phyloP scores from a whole-genome alignment of 169 alveolate genomes.

The Plasmodium blacklocki region DNA sequence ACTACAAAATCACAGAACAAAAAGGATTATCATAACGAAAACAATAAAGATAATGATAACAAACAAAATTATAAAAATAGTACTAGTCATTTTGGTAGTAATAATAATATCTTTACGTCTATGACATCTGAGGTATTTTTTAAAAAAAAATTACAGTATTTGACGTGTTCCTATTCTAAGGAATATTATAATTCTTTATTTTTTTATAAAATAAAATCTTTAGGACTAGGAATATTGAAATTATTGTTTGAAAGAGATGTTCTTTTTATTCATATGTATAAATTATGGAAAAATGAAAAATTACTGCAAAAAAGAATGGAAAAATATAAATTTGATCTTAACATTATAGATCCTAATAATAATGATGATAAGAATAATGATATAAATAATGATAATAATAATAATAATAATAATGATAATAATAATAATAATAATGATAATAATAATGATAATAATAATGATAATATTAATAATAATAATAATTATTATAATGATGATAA shows the following conservation, averaged over 20 bases:
- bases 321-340: slow-evolving; percentile 28
- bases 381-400: not conserved
- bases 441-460: too few relatives aligned
- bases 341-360: slow-evolving; percentile 2
- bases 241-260: slow-evolving; percentile 68
- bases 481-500: too few relatives aligned
- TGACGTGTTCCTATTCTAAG: slow-evolving; percentile 57
- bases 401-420: too few relatives aligned
- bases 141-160: slow-evolving; percentile 56
- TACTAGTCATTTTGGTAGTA: not conserved
- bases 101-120: slow-evolving; percentile 5
- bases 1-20: not conserved
- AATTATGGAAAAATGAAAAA: slow-evolving; percentile 71
- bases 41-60: not conserved
- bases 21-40: not conserved
- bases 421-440: too few relatives aligned
- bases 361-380: not conserved
- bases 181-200: slow-evolving; percentile 20
- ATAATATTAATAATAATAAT: too few relatives aligned
- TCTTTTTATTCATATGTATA: slow-evolving; percentile 68
- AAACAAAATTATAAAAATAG: not conserved
- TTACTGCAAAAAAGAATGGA: slow-evolving; percentile 25
- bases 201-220: slow-evolving; percentile 19
- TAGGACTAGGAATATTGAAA: slow-evolving; percentile 45
- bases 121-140: slow-evolving; percentile 22